phyloP scores from a whole-genome alignment of 163 green algal species.

The Scenedesmus sp. region DNA sequence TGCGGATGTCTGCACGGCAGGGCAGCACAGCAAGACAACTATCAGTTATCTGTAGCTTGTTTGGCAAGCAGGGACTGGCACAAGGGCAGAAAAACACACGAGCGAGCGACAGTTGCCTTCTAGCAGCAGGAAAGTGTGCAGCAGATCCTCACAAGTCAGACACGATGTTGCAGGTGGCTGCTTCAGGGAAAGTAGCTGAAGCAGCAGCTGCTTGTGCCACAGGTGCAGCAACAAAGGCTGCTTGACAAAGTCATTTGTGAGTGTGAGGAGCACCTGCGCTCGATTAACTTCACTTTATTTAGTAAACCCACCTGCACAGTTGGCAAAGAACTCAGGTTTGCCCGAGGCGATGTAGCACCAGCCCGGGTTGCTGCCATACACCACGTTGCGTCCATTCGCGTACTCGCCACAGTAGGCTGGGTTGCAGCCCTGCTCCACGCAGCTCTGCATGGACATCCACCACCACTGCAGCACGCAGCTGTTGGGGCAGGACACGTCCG shows the following conservation, averaged over 20 bases:
- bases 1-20: constrained; percentile 17
- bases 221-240: neutral
- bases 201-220: neutral
- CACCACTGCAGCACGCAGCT: constrained; percentile 49
- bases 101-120: neutral
- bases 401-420: constrained; percentile 26
- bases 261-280: neutral
- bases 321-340: constrained; percentile 36
- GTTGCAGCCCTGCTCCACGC: constrained; percentile 39
- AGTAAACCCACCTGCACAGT: constrained; percentile 15
- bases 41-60: neutral
- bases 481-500: neutral
- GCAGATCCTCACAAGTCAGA: neutral
- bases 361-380: constrained; percentile 43
- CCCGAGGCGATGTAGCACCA: constrained; percentile 11
- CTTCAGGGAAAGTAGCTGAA: neutral
- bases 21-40: neutral
- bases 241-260: neutral
- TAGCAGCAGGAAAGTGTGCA: neutral
- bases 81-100: neutral
- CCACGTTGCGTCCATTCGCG: constrained; percentile 18
- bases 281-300: too few relatives aligned
- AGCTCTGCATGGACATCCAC: constrained; percentile 51
- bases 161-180: neutral
- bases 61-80: neutral